Conservation (phyloP, 495 filamentous ascomycete genomes). For the Podospora pseudocomata region DNA sequence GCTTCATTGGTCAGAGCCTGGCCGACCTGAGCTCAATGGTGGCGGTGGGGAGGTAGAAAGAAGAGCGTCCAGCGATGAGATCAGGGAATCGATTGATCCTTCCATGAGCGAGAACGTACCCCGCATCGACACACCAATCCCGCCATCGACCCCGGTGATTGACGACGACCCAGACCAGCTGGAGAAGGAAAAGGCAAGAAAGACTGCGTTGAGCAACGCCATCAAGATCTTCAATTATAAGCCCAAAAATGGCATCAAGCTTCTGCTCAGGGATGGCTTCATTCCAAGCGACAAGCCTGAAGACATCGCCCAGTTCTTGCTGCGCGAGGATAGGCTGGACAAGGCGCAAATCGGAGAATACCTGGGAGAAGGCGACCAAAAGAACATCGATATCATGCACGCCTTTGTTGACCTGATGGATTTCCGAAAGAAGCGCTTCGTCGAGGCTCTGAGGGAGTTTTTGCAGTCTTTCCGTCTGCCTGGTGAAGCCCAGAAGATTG, state of each 20-base stretch:
- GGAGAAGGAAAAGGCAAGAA: constrained; percentile 87
- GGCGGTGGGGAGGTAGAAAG: constrained; percentile 50
- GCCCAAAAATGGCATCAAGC: constrained; percentile 88
- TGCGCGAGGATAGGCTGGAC: constrained; percentile 71
- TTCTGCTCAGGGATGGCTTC: constrained; percentile 77
- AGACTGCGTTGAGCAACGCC: constrained; percentile 84
- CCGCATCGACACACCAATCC: constrained; percentile 59
- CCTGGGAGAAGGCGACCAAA: constrained; percentile 85
- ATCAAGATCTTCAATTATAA: constrained; percentile 97
- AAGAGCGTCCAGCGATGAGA: constrained; percentile 65
- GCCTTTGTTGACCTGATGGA: constrained; percentile 96
- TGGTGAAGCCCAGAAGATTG: constrained; percentile 97
- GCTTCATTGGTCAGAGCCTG: constrained; percentile 86
- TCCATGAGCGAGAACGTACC: constrained; percentile 46
- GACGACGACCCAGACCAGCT: constrained; percentile 90
- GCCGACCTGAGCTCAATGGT: constrained; percentile 57
- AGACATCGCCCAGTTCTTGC: constrained; percentile 81
- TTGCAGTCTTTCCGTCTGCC: constrained; percentile 93
- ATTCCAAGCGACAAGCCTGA: constrained; percentile 70
- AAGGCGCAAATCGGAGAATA: constrained; percentile 93
- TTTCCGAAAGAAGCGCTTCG: constrained; percentile 88
- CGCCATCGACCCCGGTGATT: constrained; percentile 66
- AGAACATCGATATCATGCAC: constrained; percentile 97
- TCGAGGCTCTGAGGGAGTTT: constrained; percentile 86
- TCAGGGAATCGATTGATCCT: constrained; percentile 79